A percentile compares a stretch with the other conserved stretches of the same genome.
Evolutionary conservation across 805 yeast species (phyloP).

Genomic region (Tetrapisispora nanseiensis): DNA sequence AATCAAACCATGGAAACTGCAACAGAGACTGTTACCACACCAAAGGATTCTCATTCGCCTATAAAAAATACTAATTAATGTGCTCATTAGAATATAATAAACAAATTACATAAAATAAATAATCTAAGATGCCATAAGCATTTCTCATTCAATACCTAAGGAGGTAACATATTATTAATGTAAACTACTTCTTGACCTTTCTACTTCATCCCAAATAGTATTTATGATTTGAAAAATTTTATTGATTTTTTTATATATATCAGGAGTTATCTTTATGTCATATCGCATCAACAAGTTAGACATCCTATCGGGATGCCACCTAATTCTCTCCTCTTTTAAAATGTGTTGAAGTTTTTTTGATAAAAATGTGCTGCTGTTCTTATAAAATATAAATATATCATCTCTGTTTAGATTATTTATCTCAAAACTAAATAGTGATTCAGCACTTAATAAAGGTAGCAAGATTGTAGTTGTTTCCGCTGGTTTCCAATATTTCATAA

Average conservation of each 20-base stretch:
- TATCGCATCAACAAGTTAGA: not conserved
- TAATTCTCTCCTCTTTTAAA: slow-evolving; percentile 41
- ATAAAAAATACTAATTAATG: slow-evolving; percentile 2
- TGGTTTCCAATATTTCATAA: not conserved
- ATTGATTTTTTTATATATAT: slow-evolving; percentile 23
- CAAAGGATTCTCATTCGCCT: slow-evolving; percentile 20
- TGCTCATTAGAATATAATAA: not conserved
- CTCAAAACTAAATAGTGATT: not conserved
- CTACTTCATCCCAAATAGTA: slow-evolving; percentile 27
- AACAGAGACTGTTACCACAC: slow-evolving; percentile 17
- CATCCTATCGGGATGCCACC: slow-evolving; percentile 63
- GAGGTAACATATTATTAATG: not conserved
- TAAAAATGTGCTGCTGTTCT: slow-evolving; percentile 4
- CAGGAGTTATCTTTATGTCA: not conserved
- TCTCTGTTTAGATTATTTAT: slow-evolving; percentile 5
- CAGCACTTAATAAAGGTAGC: not conserved
- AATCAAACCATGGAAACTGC: slow-evolving; percentile 7
- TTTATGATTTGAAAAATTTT: slow-evolving; percentile 37
- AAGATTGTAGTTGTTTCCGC: not conserved
- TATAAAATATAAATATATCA: slow-evolving; percentile 7
- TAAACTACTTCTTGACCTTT: not conserved
- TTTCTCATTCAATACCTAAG: too few species aligned
- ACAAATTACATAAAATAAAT: not conserved
- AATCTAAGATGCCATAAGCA: too few species aligned
- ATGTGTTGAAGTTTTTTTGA: slow-evolving; percentile 7